phyloP scores from a whole-genome alignment of 306 rosid genomes.

The Mimosa bimucronata region DNA sequence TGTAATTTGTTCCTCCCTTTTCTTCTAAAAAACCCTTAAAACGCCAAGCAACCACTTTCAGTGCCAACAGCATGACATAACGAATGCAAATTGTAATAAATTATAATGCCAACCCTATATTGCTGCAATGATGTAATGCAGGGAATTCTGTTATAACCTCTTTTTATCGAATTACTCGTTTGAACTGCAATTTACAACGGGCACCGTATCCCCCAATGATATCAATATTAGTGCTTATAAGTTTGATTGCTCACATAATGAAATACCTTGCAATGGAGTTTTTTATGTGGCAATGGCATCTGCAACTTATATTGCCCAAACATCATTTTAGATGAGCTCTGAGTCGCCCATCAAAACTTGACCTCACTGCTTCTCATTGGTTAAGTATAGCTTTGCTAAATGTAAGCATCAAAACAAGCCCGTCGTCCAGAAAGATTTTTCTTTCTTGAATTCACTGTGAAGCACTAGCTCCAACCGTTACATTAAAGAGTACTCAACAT shows the following conservation, averaged over 20 bases:
- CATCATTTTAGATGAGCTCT: neutral
- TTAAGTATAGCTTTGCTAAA: neutral
- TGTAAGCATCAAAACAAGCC: constrained; percentile 14
- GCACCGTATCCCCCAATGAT: neutral
- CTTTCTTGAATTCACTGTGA: constrained; percentile 43
- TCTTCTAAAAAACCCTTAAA: too few species aligned
- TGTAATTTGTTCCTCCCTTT: too few species aligned
- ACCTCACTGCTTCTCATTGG: neutral
- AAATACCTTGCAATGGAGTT: neutral
- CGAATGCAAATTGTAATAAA: too few species aligned
- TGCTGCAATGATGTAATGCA: too few species aligned
- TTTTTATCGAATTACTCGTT: too few species aligned
- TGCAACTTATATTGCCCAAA: neutral
- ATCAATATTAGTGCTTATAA: neutral
- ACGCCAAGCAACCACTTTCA: too few species aligned
- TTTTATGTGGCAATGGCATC: neutral
- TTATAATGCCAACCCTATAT: too few species aligned
- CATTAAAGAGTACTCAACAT: constrained; percentile 32
- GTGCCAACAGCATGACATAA: too few species aligned
- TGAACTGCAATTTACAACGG: neutral
- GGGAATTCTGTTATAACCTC: too few species aligned
- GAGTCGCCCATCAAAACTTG: neutral
- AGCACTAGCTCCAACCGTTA: constrained; percentile 33
- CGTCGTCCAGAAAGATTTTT: constrained; percentile 35
- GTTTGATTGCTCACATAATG: neutral